These are phyloP conservation scores for Pichia sp. DNA, from an alignment of 1,139 yeast genomes.

Conservation along the genomic window DNA sequence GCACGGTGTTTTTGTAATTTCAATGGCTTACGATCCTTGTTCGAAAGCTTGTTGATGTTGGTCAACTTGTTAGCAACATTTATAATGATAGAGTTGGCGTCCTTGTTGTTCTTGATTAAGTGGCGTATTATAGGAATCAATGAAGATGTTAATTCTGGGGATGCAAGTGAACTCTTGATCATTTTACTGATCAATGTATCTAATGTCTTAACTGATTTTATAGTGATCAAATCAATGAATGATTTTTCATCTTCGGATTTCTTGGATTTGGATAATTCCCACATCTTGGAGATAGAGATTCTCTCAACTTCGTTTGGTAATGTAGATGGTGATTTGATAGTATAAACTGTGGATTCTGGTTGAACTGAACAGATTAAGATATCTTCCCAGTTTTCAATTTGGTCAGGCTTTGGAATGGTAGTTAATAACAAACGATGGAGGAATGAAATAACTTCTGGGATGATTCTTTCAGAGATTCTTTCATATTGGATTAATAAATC, in stretches of 20 bases:
- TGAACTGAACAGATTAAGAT: conserved; percentile 23
- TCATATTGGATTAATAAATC: conserved; percentile 72
- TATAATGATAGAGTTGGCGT: conserved; percentile 20
- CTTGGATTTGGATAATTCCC: conserved; percentile 5
- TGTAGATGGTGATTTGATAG: conserved; percentile 21
- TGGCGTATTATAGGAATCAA: conserved; percentile 40
- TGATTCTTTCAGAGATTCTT: conserved; percentile 70
- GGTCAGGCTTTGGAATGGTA: conserved; percentile 44
- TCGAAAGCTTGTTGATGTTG: conserved; percentile 51
- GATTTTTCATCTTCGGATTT: background rate
- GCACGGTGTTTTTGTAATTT: conserved; percentile 87
- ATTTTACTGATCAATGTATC: conserved; percentile 26
- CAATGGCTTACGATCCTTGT: conserved; percentile 63
- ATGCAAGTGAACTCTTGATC: conserved; percentile 68
- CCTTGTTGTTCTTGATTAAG: conserved; percentile 38
- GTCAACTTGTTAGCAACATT: conserved; percentile 41
- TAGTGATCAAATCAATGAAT: conserved; percentile 4
- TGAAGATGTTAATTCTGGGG: conserved; percentile 54
- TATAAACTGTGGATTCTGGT: conserved; percentile 25
- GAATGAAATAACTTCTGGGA: conserved; percentile 75
- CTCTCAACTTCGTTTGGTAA: conserved; percentile 17
- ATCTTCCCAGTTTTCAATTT: conserved; percentile 21
- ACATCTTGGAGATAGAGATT: conserved; percentile 15
- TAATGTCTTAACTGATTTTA: conserved; percentile 12
- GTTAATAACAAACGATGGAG: conserved; percentile 51